Base-by-base conservation (phyloP, 495 filamentous ascomycete species). In the Penicillium riverlandense region DNA sequence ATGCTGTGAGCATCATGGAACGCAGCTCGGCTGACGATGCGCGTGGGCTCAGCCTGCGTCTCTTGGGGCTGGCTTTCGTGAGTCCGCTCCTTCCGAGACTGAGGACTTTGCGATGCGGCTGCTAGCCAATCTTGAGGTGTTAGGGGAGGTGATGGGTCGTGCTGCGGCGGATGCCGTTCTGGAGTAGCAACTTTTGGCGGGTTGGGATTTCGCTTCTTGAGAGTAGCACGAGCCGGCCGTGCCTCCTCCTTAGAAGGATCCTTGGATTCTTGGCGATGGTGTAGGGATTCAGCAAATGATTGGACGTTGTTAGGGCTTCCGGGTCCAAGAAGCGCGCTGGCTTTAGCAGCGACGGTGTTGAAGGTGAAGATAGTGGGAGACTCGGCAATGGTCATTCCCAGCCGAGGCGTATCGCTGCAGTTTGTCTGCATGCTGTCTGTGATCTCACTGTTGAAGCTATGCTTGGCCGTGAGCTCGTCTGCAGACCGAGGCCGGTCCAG, bases 61-160 rank as follows among this genome's bases (percentile, higher is more conserved):
- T 39, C 46, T 6, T 50, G 53, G 7, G 40, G 42, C 1, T 38
- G 50, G 7, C 47, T 28, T 2, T 32, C 40, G 22, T 34, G 43
- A 11, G 51, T 7, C 12, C 15, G 43, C 13, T 50, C 41, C 35
- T 54, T 62, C 7, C 54, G 41, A 30, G 58, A 48, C 11, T 50
- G 55, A 16, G 53, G 53, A 7, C 42, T 48, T 30, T 58, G 44
- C 44, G 57, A 59, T 16, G 66, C 66, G 12, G 69, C 69, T 28
- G 68, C 69, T 39, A 72, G 37, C 69, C 69, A 72, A 29, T 72
- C 69, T 35, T 67, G 63, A 8, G 69, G 61, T 2, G 66, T 67
- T 8, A 71, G 44, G 6, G 64, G 63, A 4, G 60, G 58, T 4
- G 62, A 58, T 13, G 56, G 53, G 1, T 46, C 45, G 12, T 45